Conservation (phyloP, 2,329 filamentous ascomycete genomes). For the Zymoseptoria passerinii region DNA sequence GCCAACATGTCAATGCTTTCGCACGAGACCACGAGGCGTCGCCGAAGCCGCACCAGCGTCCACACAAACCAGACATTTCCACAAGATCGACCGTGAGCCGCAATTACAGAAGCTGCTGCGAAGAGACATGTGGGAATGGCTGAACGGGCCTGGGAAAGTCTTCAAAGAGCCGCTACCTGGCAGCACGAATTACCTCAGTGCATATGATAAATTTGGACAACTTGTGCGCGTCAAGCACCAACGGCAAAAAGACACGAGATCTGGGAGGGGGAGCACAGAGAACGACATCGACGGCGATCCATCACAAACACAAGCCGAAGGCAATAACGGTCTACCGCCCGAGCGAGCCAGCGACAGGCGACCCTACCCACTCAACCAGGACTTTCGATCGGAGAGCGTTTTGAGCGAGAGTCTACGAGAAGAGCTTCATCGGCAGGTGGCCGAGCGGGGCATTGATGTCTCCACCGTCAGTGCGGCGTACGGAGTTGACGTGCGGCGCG, state of each 20-base stretch:
- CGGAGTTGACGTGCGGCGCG: conserved; percentile 71
- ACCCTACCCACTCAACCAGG: conserved; percentile 67
- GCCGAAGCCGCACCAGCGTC: conserved; percentile 1
- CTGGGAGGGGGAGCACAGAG: conserved; percentile 11
- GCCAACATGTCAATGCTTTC: conserved; percentile 21
- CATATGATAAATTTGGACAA: conserved; percentile 45
- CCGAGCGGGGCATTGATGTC: conserved; percentile 57
- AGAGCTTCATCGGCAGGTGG: conserved; percentile 63
- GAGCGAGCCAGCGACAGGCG: conserved; percentile 28
- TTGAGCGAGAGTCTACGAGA: conserved; percentile 66
- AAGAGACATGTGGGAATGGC: conserved; percentile 51
- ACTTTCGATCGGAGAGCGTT: conserved; percentile 64
- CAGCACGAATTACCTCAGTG: conserved; percentile 49
- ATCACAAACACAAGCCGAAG: conserved; percentile 14
- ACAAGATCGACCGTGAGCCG: conserved; percentile 5
- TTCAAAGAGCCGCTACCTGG: conserved; percentile 42
- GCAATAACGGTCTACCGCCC: conserved; percentile 18
- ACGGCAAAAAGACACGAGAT: conserved; percentile 13
- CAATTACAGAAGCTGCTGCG: conserved; percentile 41
- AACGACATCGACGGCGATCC: conserved; percentile 18
- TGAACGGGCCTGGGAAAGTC: conserved; percentile 45
- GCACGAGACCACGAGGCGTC: conserved; percentile 14
- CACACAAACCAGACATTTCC: conserved; percentile 13
- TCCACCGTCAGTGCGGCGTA: conserved; percentile 69
- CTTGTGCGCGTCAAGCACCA: conserved; percentile 32